Evolutionary conservation across 441 rosid species (phyloP).

Genomic region (Populus tomentosa): DNA sequence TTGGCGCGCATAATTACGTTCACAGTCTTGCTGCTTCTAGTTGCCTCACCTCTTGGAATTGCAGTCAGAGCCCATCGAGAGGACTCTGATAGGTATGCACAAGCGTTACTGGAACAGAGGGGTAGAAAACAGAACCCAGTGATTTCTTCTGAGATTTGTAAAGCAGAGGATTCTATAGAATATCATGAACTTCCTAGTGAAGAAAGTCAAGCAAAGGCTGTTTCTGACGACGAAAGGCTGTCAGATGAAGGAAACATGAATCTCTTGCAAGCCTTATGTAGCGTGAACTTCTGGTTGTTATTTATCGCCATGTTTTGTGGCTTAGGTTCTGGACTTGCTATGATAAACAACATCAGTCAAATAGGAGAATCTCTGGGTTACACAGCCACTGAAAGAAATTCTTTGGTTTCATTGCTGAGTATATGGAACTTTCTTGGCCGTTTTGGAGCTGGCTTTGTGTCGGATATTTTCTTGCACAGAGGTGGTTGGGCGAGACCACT

Average conservation of each 20-base stretch:
- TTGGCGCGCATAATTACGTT: constrained; percentile 33
- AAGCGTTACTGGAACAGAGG: constrained; percentile 19
- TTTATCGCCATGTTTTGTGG: constrained; percentile 68
- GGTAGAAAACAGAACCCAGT: constrained; percentile 13
- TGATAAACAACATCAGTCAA: constrained; percentile 59
- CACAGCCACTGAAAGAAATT: constrained; percentile 40
- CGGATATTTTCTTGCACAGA: constrained; percentile 51
- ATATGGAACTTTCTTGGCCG: constrained; percentile 87
- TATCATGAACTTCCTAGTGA: constrained; percentile 27
- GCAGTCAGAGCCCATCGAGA: constrained; percentile 38
- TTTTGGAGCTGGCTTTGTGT: constrained; percentile 61
- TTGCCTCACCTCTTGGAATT: constrained; percentile 37
- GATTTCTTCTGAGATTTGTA: constrained; percentile 1
- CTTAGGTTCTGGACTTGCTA: constrained; percentile 58
- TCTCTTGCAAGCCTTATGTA: constrained; percentile 48
- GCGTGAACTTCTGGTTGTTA: constrained; percentile 66
- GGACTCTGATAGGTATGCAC: constrained; percentile 28
- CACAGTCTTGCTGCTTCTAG: constrained; percentile 36
- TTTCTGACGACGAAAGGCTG: not conserved
- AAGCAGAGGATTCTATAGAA: constrained; percentile 13
- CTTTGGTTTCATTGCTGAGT: constrained; percentile 59
- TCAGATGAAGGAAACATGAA: constrained; percentile 34
- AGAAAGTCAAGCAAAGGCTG: constrained; percentile 6
- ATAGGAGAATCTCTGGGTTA: constrained; percentile 58
- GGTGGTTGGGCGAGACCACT: constrained; percentile 60